Evolutionary conservation across 2,329 filamentous ascomycete species (phyloP), one percentile per base, ranked within the genome.

Genomic region (Neoascochyta sp.): DNA sequence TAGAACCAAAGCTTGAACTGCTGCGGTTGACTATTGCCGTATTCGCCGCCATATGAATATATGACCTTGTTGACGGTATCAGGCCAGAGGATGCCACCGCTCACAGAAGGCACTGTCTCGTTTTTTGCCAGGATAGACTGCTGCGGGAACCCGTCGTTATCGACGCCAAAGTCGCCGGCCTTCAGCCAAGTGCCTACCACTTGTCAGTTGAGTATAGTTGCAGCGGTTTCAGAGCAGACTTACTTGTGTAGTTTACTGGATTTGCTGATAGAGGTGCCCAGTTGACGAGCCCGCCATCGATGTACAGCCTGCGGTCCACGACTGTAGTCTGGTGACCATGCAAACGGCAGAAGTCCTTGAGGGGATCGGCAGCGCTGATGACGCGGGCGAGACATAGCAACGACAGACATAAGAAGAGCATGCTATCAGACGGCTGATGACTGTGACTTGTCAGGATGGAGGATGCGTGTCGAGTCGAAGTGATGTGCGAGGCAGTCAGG

Each of bases 11-110:
- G 62, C 9, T 55, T 53, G 24, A 71, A 69, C 1, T 63, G 45
- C 24, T 64, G 58, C 1, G 73, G 70, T 3, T 63, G 27, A 11
- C 26, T 29, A 34, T 40, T 34, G 9, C 29, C 29, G 23, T 70
- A 72, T 43, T 78, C 72, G 23, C 77, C 77, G 15, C 76, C 77
- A 44, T 73, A 81, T 4, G 75, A 59, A 50, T 76, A 80, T 16
- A 81, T 64, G 13, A 70, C 62, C 52, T 78, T 78, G 57, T 81
- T 80, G 20, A 75, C 63, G 10, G 66, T 58, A 50, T 80, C 76
- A 4, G 66, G 60, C 75, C 75, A 80, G 3, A 80, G 57, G 2
- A 69, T 42, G 4, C 65, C 66, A 16, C 67, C 62, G 29, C 50
- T 43, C 5, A 69, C 57, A 24, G 62, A 53, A 0, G 76, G 76